Conservation (phyloP, 768 basidiomycete genomes). For the Chiua virens region DNA sequence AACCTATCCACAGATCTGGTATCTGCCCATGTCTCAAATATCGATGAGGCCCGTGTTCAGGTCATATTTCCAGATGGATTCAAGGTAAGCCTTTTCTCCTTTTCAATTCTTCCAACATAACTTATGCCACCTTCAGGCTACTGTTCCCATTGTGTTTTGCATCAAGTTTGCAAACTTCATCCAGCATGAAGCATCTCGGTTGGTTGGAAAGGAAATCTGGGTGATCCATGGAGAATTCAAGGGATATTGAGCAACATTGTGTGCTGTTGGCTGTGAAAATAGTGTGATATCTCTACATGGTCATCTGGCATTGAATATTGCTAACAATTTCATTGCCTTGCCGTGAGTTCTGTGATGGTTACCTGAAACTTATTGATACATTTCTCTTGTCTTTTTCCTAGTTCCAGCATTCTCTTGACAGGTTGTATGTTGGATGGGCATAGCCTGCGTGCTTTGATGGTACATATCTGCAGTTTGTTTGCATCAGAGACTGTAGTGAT, state of each 20-base stretch:
- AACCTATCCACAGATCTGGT: no score
- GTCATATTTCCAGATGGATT: background rate
- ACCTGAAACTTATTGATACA: background rate
- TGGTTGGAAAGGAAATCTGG: background rate
- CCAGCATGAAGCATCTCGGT: background rate
- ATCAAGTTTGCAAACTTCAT: background rate
- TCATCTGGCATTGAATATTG: background rate
- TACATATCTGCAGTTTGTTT: background rate
- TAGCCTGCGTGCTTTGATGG: background rate
- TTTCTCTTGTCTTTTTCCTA: background rate
- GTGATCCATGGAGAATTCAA: background rate
- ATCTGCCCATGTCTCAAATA: no score
- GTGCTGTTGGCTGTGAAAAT: background rate
- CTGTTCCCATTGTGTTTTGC: background rate
- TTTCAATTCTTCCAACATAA: no score
- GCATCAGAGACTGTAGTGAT: background rate
- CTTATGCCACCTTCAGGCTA: background rate
- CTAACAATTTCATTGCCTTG: background rate
- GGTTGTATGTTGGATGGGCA: background rate
- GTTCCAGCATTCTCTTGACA: background rate
- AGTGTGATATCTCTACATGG: background rate
- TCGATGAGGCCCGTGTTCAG: background rate
- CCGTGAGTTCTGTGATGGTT: background rate
- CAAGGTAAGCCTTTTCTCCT: background rate
- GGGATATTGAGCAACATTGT: background rate